Evolutionary conservation across 75 land plant species (phyloP), one percentile per base, ranked within the genome.

Genomic region (Picea sitchensis): DNA sequence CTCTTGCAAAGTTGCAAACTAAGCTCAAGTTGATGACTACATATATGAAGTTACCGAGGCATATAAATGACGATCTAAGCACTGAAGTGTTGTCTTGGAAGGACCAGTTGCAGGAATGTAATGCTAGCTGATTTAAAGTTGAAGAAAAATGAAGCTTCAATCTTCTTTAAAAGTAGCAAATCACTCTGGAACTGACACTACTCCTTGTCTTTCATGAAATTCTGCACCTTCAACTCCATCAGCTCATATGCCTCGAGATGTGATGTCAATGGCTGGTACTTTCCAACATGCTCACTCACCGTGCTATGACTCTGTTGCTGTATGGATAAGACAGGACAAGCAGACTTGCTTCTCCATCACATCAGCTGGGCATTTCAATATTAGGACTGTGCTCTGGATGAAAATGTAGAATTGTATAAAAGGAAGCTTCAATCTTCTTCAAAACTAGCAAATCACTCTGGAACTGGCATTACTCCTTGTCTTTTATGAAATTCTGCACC

Each of bases 181-280:
- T 82, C 95, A 98, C 81, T 90, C 99, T 31, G 99, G 99, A 81
- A 98, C 98, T 75, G 98, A 88, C 59, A 93, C 91, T 59, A 93
- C 91, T 62, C 84, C 93, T 36, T 93, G 96, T 3, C 95, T 93
- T 3, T 95, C 96, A 18, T 92, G 97, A 63, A 89, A 92, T 83
- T 96, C 99, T 36, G 92, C 89, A 15, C 99, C 99, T 12, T 98
- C 99, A 18, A 95, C 99, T 54, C 98, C 99, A 1, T 98, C 99
- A 62, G 95, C 98, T 59, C 98, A 98, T 78, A 98, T 98, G 2
- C 96, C 93, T 62, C 94, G 96, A 61, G 99, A 98, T 84, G 98
- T 93, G 71, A 92, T 95, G 61, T 91, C 99, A 20, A 91, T 97
- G 90, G 88, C 95, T 73, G 58, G 75, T 47, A 84, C 88, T 56